Conservation (phyloP, 2,329 filamentous ascomycete species). For the Trichoderma semiorbis region DNA sequence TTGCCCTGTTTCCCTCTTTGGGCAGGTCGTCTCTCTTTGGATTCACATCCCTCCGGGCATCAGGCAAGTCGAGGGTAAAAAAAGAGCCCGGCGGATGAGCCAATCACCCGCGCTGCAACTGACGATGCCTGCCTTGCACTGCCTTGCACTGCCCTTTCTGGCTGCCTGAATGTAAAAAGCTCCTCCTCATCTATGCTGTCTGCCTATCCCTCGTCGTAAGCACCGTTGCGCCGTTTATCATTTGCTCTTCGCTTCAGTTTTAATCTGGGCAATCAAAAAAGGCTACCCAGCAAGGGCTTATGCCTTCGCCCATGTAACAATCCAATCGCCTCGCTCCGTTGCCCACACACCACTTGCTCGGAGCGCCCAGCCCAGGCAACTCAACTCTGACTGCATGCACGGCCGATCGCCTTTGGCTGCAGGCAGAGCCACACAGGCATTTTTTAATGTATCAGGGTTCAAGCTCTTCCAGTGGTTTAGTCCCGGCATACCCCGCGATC, state of each 20-base stretch:
- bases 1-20: not conserved
- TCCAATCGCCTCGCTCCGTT: not conserved
- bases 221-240: not conserved
- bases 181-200: not conserved
- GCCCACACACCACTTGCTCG: conserved; percentile 2
- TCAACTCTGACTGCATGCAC: conserved; percentile 4
- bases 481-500: conserved; percentile 1
- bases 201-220: not conserved
- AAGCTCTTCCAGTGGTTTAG: not conserved
- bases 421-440: not conserved
- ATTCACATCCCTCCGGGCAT: not conserved
- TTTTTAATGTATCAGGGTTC: not conserved
- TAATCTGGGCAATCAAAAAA: not conserved
- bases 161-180: not conserved
- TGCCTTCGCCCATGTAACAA: not conserved
- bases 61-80: not conserved
- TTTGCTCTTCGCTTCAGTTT: not conserved
- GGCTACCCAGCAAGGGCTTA: not conserved
- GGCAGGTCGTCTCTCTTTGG: not conserved
- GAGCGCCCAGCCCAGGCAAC: not conserved
- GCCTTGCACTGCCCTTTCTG: not conserved
- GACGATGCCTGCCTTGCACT: not conserved
- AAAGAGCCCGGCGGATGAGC: not conserved
- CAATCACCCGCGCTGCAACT: not conserved
- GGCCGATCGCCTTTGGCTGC: conserved; percentile 12